Conservation (phyloP, 2,329 filamentous ascomycete species). For the Fusarium piperis region DNA sequence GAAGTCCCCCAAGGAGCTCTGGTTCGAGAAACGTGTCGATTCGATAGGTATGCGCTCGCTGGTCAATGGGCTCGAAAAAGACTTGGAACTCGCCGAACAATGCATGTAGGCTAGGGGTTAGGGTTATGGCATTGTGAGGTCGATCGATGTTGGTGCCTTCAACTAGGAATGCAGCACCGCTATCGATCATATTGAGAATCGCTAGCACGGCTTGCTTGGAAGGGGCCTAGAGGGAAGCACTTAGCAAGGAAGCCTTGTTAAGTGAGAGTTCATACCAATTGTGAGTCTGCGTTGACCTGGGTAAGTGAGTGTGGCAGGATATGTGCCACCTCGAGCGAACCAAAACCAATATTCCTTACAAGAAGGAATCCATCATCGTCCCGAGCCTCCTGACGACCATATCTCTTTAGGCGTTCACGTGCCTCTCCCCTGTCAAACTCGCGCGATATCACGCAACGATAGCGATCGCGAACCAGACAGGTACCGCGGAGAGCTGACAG, state of each 20-base stretch:
- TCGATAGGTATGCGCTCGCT: constrained; percentile 43
- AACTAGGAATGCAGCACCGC: constrained; percentile 47
- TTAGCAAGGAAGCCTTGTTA: background rate
- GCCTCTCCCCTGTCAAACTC: constrained; percentile 1
- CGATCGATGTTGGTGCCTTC: constrained; percentile 52
- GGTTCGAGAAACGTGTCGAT: constrained; percentile 28
- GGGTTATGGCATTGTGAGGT: constrained; percentile 48
- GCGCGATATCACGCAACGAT: constrained; percentile 14
- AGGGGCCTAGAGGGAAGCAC: constrained; percentile 12
- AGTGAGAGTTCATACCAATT: background rate
- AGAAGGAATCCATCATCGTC: background rate
- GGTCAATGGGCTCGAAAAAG: constrained; percentile 26
- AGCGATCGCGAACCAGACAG: constrained; percentile 7
- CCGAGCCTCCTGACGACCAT: background rate
- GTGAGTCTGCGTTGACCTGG: background rate
- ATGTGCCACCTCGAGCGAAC: constrained; percentile 8
- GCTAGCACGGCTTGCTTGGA: constrained; percentile 47
- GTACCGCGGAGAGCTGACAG: background rate
- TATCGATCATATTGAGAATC: constrained; percentile 55
- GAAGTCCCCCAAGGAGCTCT: background rate
- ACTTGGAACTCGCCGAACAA: constrained; percentile 33
- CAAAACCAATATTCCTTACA: background rate
- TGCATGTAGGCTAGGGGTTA: constrained; percentile 26
- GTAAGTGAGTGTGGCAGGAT: constrained; percentile 12
- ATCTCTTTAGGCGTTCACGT: background rate